phyloP scores from a whole-genome alignment of 2,329 filamentous ascomycete genomes.

The Ophiocordyceps camponoti-saundersi region DNA sequence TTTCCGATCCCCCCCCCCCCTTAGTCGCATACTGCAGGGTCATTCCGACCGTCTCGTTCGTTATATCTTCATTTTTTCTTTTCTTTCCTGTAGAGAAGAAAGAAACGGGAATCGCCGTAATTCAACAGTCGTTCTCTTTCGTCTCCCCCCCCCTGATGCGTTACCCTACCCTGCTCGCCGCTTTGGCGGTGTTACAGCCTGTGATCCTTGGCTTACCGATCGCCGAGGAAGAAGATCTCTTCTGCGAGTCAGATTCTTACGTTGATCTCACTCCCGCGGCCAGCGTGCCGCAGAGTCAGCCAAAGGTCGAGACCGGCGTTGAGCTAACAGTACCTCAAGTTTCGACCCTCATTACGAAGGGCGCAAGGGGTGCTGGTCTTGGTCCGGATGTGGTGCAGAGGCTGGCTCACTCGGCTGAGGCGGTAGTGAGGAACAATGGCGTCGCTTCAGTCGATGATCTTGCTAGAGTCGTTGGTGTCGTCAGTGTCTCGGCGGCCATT shows the following conservation, averaged over 20 bases:
- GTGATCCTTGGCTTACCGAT: not conserved
- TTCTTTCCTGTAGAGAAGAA: not conserved
- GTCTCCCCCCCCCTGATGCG: not conserved
- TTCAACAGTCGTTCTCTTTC: not conserved
- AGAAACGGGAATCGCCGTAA: not conserved
- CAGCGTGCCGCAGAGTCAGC: not conserved
- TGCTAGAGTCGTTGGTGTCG: not conserved
- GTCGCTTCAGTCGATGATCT: not conserved
- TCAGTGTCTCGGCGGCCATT: not conserved
- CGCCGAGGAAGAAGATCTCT: not conserved
- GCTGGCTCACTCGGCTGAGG: not conserved
- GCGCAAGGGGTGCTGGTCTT: not conserved
- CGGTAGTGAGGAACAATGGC: not conserved
- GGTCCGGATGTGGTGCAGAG: not conserved
- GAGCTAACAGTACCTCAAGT: not conserved
- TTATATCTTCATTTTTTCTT: not conserved
- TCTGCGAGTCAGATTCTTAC: not conserved
- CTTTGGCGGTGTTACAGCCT: not conserved
- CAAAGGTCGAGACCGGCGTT: not conserved
- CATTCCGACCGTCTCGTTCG: not conserved
- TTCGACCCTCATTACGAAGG: not conserved
- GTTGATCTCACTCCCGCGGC: not conserved
- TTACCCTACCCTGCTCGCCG: not conserved
- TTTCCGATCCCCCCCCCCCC: no score
- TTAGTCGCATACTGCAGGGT: no score